A percentile compares a stretch with the other conserved stretches of the same genome.
Conservation (phyloP, 257 asterid genomes). For the Gynochthodes officinalis region DNA sequence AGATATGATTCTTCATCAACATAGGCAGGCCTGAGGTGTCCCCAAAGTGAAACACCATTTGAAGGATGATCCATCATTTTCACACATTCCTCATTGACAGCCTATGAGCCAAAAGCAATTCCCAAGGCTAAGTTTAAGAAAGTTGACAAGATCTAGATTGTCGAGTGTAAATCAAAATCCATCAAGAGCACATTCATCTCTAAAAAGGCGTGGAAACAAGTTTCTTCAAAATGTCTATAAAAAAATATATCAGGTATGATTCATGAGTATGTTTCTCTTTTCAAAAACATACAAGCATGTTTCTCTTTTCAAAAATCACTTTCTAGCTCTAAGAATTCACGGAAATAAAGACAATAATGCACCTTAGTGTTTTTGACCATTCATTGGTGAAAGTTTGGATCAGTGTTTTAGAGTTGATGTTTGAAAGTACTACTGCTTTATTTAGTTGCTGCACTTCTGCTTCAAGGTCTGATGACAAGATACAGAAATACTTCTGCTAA, state of each 20-base stretch:
- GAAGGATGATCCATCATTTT: slow-evolving; percentile 63
- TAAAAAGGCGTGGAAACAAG: too few relatives aligned
- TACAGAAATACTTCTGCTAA: too few relatives aligned
- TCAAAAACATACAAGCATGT: too few relatives aligned
- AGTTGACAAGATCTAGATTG: background rate
- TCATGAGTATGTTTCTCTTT: too few relatives aligned
- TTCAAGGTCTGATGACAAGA: too few relatives aligned
- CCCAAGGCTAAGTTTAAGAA: background rate
- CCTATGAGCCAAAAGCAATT: slow-evolving; percentile 36
- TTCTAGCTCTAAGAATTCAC: background rate
- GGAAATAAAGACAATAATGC: background rate
- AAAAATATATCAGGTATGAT: too few relatives aligned
- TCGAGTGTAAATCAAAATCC: background rate
- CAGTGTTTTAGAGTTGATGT: background rate
- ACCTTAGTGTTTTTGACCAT: background rate
- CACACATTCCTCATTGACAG: slow-evolving; percentile 45
- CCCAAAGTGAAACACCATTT: slow-evolving; percentile 70
- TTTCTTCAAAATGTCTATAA: background rate
- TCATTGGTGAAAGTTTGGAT: background rate
- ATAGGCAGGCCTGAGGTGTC: slow-evolving; percentile 60
- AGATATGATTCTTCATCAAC: slow-evolving; percentile 61
- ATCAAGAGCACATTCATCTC: background rate
- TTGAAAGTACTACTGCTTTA: background rate
- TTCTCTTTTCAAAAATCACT: background rate
- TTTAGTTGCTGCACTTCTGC: too few relatives aligned